Conservation (phyloP, 2,329 filamentous ascomycete genomes). For the Westerdykella ornata region DNA sequence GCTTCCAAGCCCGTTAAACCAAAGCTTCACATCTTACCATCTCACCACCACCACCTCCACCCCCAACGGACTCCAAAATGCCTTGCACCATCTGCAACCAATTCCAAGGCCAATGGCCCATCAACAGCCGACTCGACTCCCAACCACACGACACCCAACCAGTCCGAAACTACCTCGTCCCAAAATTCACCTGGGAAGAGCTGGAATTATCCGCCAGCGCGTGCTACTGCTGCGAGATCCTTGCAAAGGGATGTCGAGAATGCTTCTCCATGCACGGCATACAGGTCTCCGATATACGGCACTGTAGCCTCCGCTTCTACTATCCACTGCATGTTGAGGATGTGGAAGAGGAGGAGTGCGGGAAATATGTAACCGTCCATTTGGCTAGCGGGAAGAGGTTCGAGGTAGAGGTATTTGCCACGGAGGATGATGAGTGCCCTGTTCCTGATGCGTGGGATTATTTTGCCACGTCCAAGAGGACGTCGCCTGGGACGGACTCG, state of each 20-base stretch:
- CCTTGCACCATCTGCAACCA: slow-evolving; percentile 1
- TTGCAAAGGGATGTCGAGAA: background rate
- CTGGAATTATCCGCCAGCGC: background rate
- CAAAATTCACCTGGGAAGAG: slow-evolving; percentile 1
- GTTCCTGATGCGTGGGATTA: background rate
- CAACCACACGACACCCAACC: background rate
- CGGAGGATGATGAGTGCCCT: background rate
- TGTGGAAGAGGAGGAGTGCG: background rate
- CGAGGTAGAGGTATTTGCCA: slow-evolving; percentile 3
- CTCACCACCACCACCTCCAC: no score
- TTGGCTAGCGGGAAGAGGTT: slow-evolving; percentile 1
- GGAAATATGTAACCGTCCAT: slow-evolving; percentile 2
- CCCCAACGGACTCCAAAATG: background rate
- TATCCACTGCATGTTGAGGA: slow-evolving; percentile 2
- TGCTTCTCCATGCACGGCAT: slow-evolving; percentile 1
- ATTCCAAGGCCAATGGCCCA: slow-evolving; percentile 4
- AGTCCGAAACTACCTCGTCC: background rate
- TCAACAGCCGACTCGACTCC: background rate
- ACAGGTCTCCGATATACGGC: background rate
- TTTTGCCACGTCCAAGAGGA: slow-evolving; percentile 1
- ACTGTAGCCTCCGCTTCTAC: slow-evolving; percentile 1
- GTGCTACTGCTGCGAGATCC: slow-evolving; percentile 3
- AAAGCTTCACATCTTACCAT: no score
- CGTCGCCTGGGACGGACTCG: slow-evolving; percentile 1
- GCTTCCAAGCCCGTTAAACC: no score